Evolutionary conservation across 169 alveolate genomes (phyloP).

Genomic region (Eimeria necatrix): DNA sequence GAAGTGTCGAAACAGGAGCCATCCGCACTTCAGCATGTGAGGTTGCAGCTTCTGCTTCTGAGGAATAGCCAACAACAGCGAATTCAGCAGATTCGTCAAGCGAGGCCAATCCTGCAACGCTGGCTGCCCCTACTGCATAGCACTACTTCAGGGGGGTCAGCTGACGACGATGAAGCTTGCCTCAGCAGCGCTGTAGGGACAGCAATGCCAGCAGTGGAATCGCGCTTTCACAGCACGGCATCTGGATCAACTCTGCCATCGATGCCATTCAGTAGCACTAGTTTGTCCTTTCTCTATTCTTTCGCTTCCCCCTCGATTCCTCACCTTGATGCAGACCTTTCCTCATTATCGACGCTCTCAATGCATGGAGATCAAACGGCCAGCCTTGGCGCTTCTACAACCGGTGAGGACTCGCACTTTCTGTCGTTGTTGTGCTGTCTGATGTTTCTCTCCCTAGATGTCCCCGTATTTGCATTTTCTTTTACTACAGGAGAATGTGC

Average conservation of each 20-base stretch:
- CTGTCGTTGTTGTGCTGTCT: not conserved
- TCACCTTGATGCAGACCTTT: not conserved
- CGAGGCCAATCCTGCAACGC: not conserved
- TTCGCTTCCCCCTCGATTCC: conserved; percentile 17
- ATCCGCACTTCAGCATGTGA: conserved; percentile 41
- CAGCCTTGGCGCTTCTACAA: conserved; percentile 12
- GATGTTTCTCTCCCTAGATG: not conserved
- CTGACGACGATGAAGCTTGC: conserved; percentile 8
- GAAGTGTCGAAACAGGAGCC: conserved; percentile 49
- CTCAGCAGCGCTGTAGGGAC: not conserved
- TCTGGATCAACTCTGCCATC: conserved; percentile 35
- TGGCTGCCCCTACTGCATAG: conserved; percentile 13
- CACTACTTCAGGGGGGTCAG: conserved; percentile 5
- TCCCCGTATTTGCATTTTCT: not conserved
- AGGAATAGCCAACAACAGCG: conserved; percentile 47
- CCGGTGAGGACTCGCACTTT: not conserved
- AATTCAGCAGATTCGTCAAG: not conserved
- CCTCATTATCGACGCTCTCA: not conserved
- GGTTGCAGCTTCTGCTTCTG: conserved; percentile 55
- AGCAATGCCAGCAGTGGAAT: conserved; percentile 7
- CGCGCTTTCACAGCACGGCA: not conserved
- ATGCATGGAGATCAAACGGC: not conserved
- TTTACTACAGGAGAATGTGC: conserved; percentile 38
- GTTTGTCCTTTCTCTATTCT: conserved; percentile 5
- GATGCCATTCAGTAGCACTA: conserved; percentile 32